Percentiles rank a stretch among this genome's conserved stretches.
Conservation (phyloP, 2,329 filamentous ascomycete species). For the Teratosphaeria viscida region DNA sequence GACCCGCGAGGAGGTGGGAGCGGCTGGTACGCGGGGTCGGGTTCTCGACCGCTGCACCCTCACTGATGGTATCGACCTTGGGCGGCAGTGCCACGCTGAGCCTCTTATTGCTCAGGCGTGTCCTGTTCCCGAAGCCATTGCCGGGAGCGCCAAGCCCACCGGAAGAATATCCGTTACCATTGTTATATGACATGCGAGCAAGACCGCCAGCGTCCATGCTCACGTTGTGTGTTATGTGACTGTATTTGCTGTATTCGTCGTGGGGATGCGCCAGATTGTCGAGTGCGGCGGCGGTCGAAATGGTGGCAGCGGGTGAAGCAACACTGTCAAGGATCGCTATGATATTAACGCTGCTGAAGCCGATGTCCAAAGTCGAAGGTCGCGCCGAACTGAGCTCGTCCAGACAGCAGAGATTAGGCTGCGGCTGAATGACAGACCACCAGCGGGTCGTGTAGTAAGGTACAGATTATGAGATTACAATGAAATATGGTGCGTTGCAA, state of each 20-base stretch:
- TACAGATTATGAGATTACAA: slow-evolving; percentile 25
- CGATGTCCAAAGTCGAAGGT: slow-evolving; percentile 6
- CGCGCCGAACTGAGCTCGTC: slow-evolving; percentile 2
- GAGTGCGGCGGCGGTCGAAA: background rate
- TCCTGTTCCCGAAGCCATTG: slow-evolving; percentile 76
- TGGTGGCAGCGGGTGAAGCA: slow-evolving; percentile 3
- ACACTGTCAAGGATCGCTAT: slow-evolving; percentile 12
- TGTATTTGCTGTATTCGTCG: background rate
- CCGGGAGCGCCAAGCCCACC: slow-evolving; percentile 64
- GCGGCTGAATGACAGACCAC: slow-evolving; percentile 18
- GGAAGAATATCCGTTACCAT: slow-evolving; percentile 45
- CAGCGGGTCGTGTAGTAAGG: slow-evolving; percentile 13
- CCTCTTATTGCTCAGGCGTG: slow-evolving; percentile 75
- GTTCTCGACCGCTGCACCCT: slow-evolving; percentile 52
- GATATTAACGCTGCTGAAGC: slow-evolving; percentile 5
- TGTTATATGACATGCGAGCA: slow-evolving; percentile 93
- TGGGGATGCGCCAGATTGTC: background rate
- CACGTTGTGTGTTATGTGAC: slow-evolving; percentile 17
- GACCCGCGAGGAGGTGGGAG: slow-evolving; percentile 83
- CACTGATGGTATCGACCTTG: slow-evolving; percentile 57
- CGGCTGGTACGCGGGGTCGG: slow-evolving; percentile 87
- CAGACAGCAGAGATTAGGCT: slow-evolving; percentile 20
- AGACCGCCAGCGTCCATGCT: slow-evolving; percentile 95
- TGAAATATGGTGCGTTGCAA: slow-evolving; percentile 16
- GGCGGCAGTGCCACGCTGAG: slow-evolving; percentile 65